phyloP scores from a whole-genome alignment of 176 grass and related monocot species.

The Stipa capillata region DNA sequence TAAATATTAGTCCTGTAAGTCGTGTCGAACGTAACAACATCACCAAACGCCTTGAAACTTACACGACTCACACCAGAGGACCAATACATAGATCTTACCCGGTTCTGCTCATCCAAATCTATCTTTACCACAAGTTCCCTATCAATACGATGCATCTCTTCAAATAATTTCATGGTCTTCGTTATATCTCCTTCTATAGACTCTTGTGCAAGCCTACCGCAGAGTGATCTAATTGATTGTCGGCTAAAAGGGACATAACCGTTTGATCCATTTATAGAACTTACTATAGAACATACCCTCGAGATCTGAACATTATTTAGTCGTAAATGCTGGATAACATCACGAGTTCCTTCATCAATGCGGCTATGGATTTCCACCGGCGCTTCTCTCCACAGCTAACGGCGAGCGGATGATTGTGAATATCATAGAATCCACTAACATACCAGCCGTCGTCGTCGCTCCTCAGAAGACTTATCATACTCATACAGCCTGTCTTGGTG shows the following conservation, averaged over 20 bases:
- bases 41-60: neutral
- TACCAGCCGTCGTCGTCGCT: too few species aligned
- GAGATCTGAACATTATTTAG: neutral
- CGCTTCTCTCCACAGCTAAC: neutral
- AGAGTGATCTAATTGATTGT: neutral
- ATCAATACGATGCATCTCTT: neutral
- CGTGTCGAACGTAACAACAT: neutral
- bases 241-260: neutral
- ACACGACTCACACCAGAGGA: too few species aligned
- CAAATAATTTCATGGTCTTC: neutral
- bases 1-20: neutral
- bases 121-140: neutral
- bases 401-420: neutral
- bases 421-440: neutral
- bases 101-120: neutral
- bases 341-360: too few species aligned
- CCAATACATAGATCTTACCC: neutral
- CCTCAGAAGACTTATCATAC: too few species aligned
- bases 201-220: neutral
- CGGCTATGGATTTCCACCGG: too few species aligned
- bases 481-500: too few species aligned
- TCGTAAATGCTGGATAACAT: too few species aligned
- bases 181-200: neutral
- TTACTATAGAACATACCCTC: neutral
- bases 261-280: rapidly evolving